These are phyloP conservation scores for Lichtheimia ramosa DNA, from an alignment of 371 early-diverging fungal species.

Conservation along the genomic window DNA sequence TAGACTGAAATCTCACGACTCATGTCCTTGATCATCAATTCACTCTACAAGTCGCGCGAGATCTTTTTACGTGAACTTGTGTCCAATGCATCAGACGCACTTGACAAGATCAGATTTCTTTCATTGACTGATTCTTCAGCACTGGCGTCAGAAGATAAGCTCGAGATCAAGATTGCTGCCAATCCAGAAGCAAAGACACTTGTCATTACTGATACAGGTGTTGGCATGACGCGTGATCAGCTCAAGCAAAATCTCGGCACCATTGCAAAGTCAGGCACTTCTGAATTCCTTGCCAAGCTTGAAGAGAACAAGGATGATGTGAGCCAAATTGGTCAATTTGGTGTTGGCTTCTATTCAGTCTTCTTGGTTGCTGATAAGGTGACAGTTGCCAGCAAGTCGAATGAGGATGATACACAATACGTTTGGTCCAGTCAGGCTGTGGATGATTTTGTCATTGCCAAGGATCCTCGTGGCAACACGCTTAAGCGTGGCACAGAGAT, in stretches of 20 bases:
- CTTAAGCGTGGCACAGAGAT: constrained; percentile 89
- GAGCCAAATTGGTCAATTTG: constrained; percentile 96
- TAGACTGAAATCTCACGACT: constrained; percentile 80
- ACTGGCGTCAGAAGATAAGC: constrained; percentile 53
- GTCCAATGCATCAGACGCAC: constrained; percentile 95
- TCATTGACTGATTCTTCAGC: constrained; percentile 71
- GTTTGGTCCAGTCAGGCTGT: constrained; percentile 85
- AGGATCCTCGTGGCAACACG: constrained; percentile 86
- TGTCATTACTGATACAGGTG: constrained; percentile 89
- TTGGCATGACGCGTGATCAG: constrained; percentile 96
- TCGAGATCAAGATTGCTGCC: constrained; percentile 76
- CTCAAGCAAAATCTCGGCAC: constrained; percentile 93
- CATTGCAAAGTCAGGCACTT: constrained; percentile 91
- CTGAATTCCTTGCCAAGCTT: constrained; percentile 78
- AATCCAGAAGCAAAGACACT: constrained; percentile 69
- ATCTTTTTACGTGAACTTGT: constrained; percentile 96
- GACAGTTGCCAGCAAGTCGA: constrained; percentile 89
- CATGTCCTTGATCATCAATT: constrained; percentile 92
- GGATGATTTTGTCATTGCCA: constrained; percentile 81
- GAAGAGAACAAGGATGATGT: constrained; percentile 62
- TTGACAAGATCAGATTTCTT: constrained; percentile 89
- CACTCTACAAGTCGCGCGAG: constrained; percentile 83
- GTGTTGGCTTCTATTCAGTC: constrained; percentile 96
- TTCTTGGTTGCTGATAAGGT: constrained; percentile 96
- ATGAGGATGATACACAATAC: constrained; percentile 76